Conservation (phyloP, 768 basidiomycete species). For the Boletus vermiculosoides region DNA sequence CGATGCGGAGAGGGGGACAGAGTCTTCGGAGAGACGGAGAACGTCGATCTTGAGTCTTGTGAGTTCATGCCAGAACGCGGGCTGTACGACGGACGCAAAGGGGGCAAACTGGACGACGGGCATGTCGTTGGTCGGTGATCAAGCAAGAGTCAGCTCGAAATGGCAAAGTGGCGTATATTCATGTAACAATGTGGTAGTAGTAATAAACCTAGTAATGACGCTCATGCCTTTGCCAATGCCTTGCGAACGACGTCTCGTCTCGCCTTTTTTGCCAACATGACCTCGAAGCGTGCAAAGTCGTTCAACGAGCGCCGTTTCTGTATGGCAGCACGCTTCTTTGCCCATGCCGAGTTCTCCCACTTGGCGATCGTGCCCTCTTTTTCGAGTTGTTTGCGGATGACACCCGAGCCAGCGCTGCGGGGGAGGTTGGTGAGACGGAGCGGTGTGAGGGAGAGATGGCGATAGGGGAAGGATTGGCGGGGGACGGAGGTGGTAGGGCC, state of each 20-base stretch:
- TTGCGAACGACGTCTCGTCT: conserved; percentile 79
- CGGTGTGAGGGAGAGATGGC: conserved; percentile 88
- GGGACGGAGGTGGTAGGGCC: conserved; percentile 90
- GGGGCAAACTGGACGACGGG: conserved; percentile 85
- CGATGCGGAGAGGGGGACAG: conserved; percentile 59
- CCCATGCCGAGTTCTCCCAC: conserved; percentile 90
- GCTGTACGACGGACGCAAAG: conserved; percentile 82
- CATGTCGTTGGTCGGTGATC: conserved; percentile 31
- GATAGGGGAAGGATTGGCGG: conserved; percentile 89
- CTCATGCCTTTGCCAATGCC: conserved; percentile 37
- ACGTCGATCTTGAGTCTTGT: conserved; percentile 89
- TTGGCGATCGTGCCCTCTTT: conserved; percentile 80
- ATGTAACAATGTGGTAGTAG: not conserved
- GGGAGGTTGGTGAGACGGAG: conserved; percentile 80
- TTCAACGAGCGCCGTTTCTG: conserved; percentile 72
- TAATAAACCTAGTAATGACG: not conserved
- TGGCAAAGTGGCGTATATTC: conserved; percentile 7
- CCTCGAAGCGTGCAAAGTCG: conserved; percentile 91
- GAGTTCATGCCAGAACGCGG: conserved; percentile 91
- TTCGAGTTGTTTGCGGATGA: conserved; percentile 83
- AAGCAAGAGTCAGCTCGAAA: conserved; percentile 8
- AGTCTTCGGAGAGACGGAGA: conserved; percentile 74
- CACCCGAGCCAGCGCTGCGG: conserved; percentile 79
- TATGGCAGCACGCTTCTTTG: conserved; percentile 75
- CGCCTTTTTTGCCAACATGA: conserved; percentile 87